phyloP scores from a whole-genome alignment of 1,284 basidiomycete genomes.

The Spongispora temasekensis region DNA sequence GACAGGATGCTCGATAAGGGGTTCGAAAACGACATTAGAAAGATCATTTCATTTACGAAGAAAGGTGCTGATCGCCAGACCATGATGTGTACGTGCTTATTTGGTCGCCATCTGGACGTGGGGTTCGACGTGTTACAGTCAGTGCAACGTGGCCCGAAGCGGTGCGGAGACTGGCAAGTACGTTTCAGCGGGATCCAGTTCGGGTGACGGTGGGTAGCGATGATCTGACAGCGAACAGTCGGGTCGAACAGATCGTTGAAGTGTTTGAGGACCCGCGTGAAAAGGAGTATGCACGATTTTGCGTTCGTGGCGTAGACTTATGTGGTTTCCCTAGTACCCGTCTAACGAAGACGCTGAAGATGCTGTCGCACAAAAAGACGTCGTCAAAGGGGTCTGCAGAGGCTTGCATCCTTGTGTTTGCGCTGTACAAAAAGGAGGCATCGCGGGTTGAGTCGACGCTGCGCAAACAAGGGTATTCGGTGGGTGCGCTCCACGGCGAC shows the following conservation, averaged over 20 bases:
- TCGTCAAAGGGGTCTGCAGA: conserved; percentile 49
- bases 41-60: conserved; percentile 84
- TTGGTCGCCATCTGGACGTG: background rate
- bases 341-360: conserved; percentile 63
- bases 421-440: conserved; percentile 97
- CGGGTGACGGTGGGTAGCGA: conserved; percentile 95
- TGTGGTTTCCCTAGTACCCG: conserved; percentile 67
- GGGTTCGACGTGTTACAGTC: conserved; percentile 52
- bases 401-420: conserved; percentile 89
- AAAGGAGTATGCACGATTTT: conserved; percentile 68
- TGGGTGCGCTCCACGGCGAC: conserved; percentile 93
- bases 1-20: conserved; percentile 99
- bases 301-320: background rate
- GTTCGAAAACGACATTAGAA: conserved; percentile 97
- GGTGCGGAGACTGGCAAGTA: conserved; percentile 90
- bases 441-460: conserved; percentile 86
- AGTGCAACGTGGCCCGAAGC: conserved; percentile 98
- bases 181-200: conserved; percentile 87
- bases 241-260: conserved; percentile 84
- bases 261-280: conserved; percentile 87
- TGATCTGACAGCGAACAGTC: conserved; percentile 92
- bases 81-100: conserved; percentile 80
- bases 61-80: conserved; percentile 74
- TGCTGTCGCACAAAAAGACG: conserved; percentile 66
- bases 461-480: conserved; percentile 76